phyloP scores from a whole-genome alignment of 1,139 yeast genomes.

The Debaryomycetaceae sp. region DNA sequence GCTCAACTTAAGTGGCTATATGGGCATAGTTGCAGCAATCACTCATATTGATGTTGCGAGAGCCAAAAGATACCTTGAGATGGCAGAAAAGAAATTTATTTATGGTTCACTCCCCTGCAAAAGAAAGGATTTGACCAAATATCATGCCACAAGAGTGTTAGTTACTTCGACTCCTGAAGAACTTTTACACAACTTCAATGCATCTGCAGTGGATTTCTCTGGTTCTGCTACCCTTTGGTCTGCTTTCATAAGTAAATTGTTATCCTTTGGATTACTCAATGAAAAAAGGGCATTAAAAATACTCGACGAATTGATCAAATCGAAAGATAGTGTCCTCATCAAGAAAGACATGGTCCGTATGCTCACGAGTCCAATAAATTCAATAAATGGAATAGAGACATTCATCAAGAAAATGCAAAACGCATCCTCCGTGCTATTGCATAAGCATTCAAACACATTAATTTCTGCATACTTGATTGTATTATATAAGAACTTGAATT shows the following conservation, averaged over 20 bases:
- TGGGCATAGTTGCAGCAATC: constrained; percentile 38
- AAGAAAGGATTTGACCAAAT: constrained; percentile 18
- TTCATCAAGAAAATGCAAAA: constrained; percentile 10
- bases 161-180: constrained; percentile 32
- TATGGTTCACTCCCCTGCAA: constrained; percentile 9
- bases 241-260: constrained; percentile 31
- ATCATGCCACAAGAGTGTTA: constrained; percentile 23
- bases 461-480: constrained; percentile 31
- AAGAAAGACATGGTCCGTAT: constrained; percentile 29
- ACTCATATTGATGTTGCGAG: constrained; percentile 20
- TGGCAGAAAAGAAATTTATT: constrained; percentile 24
- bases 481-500: constrained; percentile 9
- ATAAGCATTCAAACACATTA: constrained; percentile 12
- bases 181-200: constrained; percentile 29
- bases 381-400: constrained; percentile 16
- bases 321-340: constrained; percentile 19
- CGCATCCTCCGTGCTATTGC: constrained; percentile 5
- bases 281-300: constrained; percentile 25
- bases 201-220: constrained; percentile 19
- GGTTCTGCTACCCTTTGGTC: constrained; percentile 34
- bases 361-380: constrained; percentile 25
- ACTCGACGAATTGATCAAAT: constrained; percentile 21
- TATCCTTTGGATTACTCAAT: constrained; percentile 31
- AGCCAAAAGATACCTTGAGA: constrained; percentile 23
- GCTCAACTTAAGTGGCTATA: constrained; percentile 29